These are phyloP conservation scores for Glaciozyma martinii DNA, from an alignment of 768 basidiomycete genomes.

Conservation along the genomic window DNA sequence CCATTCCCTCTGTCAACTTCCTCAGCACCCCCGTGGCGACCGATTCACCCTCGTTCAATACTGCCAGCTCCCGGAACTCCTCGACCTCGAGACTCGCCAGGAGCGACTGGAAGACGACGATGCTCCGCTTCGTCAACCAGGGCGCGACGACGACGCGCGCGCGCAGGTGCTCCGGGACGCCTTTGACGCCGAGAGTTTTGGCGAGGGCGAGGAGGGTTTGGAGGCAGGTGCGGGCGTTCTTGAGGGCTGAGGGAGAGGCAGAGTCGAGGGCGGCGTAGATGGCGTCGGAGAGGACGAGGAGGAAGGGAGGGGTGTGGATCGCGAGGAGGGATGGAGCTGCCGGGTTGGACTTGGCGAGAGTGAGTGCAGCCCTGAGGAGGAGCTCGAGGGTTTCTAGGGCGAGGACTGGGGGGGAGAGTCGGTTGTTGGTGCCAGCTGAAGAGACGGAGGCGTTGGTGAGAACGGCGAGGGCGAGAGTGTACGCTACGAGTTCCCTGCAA, in stretches of 20 bases:
- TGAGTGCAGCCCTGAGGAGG: slow-evolving; percentile 10
- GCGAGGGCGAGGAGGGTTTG: slow-evolving; percentile 7
- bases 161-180: slow-evolving; percentile 4
- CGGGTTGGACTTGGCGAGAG: neutral
- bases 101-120: slow-evolving; percentile 13
- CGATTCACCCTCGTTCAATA: neutral
- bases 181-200: slow-evolving; percentile 6
- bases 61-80: slow-evolving; percentile 3
- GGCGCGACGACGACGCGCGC: slow-evolving; percentile 19
- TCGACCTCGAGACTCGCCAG: slow-evolving; percentile 1
- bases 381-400: slow-evolving; percentile 25
- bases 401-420: neutral
- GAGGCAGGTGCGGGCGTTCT: slow-evolving; percentile 5
- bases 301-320: neutral
- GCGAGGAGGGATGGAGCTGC: neutral
- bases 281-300: neutral
- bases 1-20: slow-evolving; percentile 9
- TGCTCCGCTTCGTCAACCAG: slow-evolving; percentile 15
- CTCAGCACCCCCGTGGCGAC: slow-evolving; percentile 6
- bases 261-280: slow-evolving; percentile 21
- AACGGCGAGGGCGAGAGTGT: neutral
- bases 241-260: slow-evolving; percentile 3
- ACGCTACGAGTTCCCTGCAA: neutral
- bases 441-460: neutral
- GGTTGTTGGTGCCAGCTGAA: neutral